Conservation (phyloP, 331 rosid genomes). For the Pyracantha coccinea region DNA sequence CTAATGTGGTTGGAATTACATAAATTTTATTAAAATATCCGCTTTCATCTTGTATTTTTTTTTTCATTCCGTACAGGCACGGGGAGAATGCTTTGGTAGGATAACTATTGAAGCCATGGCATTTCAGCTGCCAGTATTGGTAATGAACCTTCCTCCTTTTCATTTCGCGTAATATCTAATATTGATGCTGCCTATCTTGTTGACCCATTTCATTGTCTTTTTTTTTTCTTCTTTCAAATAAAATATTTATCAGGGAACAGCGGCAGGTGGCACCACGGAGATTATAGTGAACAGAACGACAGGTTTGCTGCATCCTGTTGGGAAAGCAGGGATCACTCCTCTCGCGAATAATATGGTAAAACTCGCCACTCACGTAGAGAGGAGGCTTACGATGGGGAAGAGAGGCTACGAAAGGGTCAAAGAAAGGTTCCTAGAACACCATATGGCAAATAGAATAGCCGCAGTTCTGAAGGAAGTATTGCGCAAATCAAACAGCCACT, state of each 20-base stretch:
- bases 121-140: conserved; percentile 37
- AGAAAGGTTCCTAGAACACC: conserved; percentile 17
- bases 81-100: conserved; percentile 38
- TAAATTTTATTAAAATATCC: not conserved
- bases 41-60: not conserved
- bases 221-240: not conserved
- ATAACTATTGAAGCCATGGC: conserved; percentile 36
- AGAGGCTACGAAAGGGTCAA: conserved; percentile 28
- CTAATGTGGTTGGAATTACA: not conserved
- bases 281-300: conserved; percentile 30
- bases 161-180: not conserved
- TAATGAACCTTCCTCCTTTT: not conserved
- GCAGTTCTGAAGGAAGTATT: conserved; percentile 9
- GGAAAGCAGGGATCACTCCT: conserved; percentile 24
- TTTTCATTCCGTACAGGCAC: conserved; percentile 4
- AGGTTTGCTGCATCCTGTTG: conserved; percentile 28
- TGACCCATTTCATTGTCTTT: not conserved
- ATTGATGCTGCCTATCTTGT: not conserved
- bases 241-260: conserved; percentile 22
- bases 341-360: conserved; percentile 24
- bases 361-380: conserved; percentile 29
- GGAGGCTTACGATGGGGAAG: conserved; percentile 38
- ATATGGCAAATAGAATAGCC: conserved; percentile 23
- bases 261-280: conserved; percentile 34
- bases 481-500: conserved; percentile 16